Evolutionary conservation across 2,329 filamentous ascomycete species (phyloP).

Genomic region (Tympanopsis confertula): DNA sequence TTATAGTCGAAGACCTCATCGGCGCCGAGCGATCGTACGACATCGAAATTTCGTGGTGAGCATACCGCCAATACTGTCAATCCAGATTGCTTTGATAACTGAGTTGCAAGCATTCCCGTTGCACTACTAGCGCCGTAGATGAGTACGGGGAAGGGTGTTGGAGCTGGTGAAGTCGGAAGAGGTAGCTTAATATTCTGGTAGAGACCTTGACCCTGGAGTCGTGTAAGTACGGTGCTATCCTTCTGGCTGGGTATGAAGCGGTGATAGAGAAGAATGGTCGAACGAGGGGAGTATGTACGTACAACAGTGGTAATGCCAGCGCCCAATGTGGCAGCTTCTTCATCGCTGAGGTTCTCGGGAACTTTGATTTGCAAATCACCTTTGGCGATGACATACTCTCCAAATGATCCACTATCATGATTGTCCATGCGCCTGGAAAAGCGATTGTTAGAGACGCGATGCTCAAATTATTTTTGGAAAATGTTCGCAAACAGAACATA

Average conservation of each 20-base stretch:
- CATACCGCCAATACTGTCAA: slow-evolving; percentile 19
- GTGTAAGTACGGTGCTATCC: no score
- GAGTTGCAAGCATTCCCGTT: slow-evolving; percentile 22
- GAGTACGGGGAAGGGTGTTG: slow-evolving; percentile 10
- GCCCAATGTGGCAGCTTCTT: slow-evolving; percentile 39
- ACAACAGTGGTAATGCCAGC: slow-evolving; percentile 15
- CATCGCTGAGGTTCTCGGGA: slow-evolving; percentile 31
- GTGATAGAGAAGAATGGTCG: slow-evolving; percentile 5
- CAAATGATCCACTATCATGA: slow-evolving; percentile 38
- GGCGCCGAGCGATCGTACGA: slow-evolving; percentile 19
- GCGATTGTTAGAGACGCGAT: slow-evolving; percentile 33
- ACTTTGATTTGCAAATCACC: slow-evolving; percentile 33
- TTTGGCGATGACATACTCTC: slow-evolving; percentile 37
- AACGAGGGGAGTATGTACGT: slow-evolving; percentile 3
- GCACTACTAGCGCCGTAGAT: slow-evolving; percentile 26
- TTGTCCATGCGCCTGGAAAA: slow-evolving; percentile 15
- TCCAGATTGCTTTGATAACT: slow-evolving; percentile 23
- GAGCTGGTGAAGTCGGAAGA: not conserved
- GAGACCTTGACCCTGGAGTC: no score
- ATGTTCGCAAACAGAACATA: slow-evolving; percentile 37
- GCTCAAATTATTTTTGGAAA: slow-evolving; percentile 31
- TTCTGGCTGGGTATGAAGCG: not conserved
- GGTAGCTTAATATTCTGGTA: not conserved
- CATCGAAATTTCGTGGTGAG: slow-evolving; percentile 19
- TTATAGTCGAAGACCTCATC: slow-evolving; percentile 22